Evolutionary conservation across 768 basidiomycete species (phyloP), one percentile per base, ranked within the genome.

Genomic region (Tulasnella sp.): DNA sequence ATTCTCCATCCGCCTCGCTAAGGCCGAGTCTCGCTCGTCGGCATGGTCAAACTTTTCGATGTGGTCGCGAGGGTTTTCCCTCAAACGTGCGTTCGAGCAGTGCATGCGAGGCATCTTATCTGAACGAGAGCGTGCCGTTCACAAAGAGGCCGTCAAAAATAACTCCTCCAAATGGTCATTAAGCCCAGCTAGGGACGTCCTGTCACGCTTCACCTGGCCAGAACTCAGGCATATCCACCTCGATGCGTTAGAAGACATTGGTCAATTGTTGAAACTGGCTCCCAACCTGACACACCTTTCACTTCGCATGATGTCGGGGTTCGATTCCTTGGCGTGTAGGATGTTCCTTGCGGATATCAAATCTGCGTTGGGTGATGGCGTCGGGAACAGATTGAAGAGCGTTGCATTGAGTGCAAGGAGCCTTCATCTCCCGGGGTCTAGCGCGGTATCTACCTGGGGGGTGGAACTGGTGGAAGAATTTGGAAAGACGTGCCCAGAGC

Each of bases 211-310:
- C 19, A 24, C 19, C 17, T 38, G 26, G 10, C 56, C 56, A n/a
- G 11, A 26, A 8, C 56, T 58, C 23, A 58, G 19, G 23, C 27
- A 29, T n/a, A 47, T 58, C 27, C 56, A 58, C 30, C 48, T 58
- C 45, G 56, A 58, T 19, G 44, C 56, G 9, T 50, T 58, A 45
- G 56, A 58, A n/a, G 56, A 58, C 9, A 58, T 58, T 23, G 26
- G 15, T 10, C 47, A 43, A 21, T 23, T 58, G n/a, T 45, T 58
- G 24, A 43, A 26, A 9, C 9, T 50, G n/a, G 43, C 56, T 9
- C 56, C 56, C 3, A 29, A 23, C 23, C 24, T 58, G 29, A 11
- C 56, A 2, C 43, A 26, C 30, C 56, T 58, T 4, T 58, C 56
- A n/a, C 29, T 58, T 19, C 45, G 56, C 8, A 47, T 58, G 56